Evolutionary conservation across 2,329 filamentous ascomycete genomes (phyloP), one percentile per base, ranked within the genome.

Genomic region (Aspergillus jensenii): DNA sequence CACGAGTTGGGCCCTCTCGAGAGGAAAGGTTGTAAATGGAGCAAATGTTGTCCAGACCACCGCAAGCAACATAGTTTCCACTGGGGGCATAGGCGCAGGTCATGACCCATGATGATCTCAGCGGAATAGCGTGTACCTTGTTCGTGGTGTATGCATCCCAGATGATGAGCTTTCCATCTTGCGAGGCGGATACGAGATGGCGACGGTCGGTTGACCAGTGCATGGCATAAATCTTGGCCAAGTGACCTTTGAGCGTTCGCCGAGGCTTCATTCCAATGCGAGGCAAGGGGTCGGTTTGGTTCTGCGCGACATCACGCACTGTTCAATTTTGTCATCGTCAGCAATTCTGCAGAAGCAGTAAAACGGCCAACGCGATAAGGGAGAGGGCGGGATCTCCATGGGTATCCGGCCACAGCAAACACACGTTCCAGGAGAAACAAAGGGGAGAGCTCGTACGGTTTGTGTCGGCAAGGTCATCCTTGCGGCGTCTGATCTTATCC

Each of bases 81-180:
- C 92, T 96, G 12, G 95, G 95, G 61, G 95, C 93, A 77, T 99
- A 99, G 73, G 95, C 95, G 84, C 95, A 99, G 65, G 95, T 99
- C 95, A 99, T 99, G 78, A 99, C 95, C 95, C 95, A 99, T 14
- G 95, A 99, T 14, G 95, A 98, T 64, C 95, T 88, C 59, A 99
- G 84, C 35, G 95, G 95, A 69, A 99, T 98, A 76, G 95, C 95
- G 79, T 99, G 95, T 62, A 99, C 95, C 79, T 99, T 99, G 84
- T 99, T 98, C 62, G 95, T 98, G 65, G 93, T 98, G 81, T 99
- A 99, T 59, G 95, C 95, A 77, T 99, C 95, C 95, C 95, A 99
- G 74, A 99, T 98, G 78, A 99, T 99, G 67, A 99, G 87, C 83
- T 99, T 99, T 76, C 95, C 95, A 72, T 99, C 95, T 79, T 99